Evolutionary conservation across 768 basidiomycete species (phyloP), one percentile per base, ranked within the genome.

Genomic region (Clavulina sp.): DNA sequence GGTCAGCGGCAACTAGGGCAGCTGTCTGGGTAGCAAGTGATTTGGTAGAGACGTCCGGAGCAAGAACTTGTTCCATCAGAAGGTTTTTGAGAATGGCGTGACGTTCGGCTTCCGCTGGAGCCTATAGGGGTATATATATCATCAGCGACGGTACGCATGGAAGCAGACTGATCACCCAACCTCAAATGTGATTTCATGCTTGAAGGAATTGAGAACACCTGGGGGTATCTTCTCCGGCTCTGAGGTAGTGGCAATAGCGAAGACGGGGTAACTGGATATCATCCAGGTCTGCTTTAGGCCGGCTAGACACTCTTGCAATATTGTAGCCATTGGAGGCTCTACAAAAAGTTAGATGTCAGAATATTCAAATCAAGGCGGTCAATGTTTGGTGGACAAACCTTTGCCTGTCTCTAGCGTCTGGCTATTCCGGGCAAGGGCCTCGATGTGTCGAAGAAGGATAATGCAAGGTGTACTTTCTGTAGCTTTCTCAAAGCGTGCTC

Each of bases 11-110:
- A 26, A 87, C 78, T 4, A 99, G 68, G 2, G 91, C 91, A 16
- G 95, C 95, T 3, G 92, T 93, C 60, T 93, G 86, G 2, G 76
- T 74, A 3, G 95, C 87, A 3, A 97, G 57, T 3, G 65, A 62
- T 32, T 66, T 62, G n/a, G 93, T 52, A 5, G 81, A 81, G 2
- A 95, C 80, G 65, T 99, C 95, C 0, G 83, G 74, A 0, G 80
- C 75, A 31, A 91, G 59, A 0, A 56, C 47, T 24, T 63, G 62
- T 7, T 65, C 63, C 2, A 61, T 54, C 4, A 80, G 62, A 23
- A 77, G 58, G 31, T 65, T 67, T 3, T 61, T 56, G 24, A 93
- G 68, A 36, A 88, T 77, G 49, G 69, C 70, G 36, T 73, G 63
- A 40, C 95, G 73, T 57, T 87, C 81, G 4, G 64, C 60, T 65